These are phyloP conservation scores for Solanum pinnatisectum DNA, from an alignment of 257 asterid species.

Conservation along the genomic window DNA sequence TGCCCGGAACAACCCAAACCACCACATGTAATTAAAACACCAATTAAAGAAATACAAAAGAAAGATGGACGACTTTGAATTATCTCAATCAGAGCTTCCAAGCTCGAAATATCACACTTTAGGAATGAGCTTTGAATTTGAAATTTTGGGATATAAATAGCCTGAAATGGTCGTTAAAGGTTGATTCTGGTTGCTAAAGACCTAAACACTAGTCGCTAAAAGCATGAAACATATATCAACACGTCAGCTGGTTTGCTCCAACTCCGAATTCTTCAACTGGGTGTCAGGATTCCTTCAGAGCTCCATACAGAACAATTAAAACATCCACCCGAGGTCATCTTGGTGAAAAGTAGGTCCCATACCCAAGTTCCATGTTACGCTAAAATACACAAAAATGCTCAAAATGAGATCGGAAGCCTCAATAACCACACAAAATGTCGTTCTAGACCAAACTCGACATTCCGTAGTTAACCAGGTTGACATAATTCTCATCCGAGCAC, in stretches of 20 bases:
- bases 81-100: neutral
- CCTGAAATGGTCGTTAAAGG: neutral
- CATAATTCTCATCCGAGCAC: neutral
- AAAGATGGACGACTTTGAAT: neutral
- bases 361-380: neutral
- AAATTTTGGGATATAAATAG: neutral
- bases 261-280: no score
- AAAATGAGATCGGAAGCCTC: neutral
- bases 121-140: neutral
- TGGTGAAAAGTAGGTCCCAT: neutral
- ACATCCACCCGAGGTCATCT: neutral
- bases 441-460: neutral
- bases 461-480: no score
- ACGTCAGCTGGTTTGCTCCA: neutral
- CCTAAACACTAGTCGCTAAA: neutral
- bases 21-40: neutral
- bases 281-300: neutral
- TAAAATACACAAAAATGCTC: neutral
- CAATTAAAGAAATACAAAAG: neutral
- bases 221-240: neutral
- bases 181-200: neutral
- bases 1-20: neutral
- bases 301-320: neutral
- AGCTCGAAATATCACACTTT: neutral
- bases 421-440: no score